Percentiles rank a stretch among this genome's conserved stretches.
Conservation (phyloP, 768 basidiomycete species). For the Tylopilus subfusipes region DNA sequence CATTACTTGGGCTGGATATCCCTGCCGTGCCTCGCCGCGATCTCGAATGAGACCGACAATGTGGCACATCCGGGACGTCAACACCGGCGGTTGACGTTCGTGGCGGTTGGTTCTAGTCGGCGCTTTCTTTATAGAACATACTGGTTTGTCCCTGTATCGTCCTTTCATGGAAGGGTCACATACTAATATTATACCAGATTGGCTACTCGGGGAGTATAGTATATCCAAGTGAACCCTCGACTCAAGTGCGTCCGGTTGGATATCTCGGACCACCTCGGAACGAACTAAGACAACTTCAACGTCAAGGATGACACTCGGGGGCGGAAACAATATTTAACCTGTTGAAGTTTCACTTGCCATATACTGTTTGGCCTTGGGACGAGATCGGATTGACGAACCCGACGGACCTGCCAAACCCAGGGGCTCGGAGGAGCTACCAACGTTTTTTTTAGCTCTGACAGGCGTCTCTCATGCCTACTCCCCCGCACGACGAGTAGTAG, state of each 20-base stretch:
- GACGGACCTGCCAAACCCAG: not conserved
- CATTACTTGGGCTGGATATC: not conserved
- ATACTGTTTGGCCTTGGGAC: not conserved
- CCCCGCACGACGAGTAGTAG: not conserved
- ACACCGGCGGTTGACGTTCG: not conserved
- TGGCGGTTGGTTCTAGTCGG: not conserved
- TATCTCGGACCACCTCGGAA: slow-evolving; percentile 1
- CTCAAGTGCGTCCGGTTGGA: slow-evolving; percentile 12
- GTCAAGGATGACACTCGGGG: not conserved
- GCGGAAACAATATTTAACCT: not conserved
- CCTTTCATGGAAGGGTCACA: not conserved
- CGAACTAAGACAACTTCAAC: not conserved
- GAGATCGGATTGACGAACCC: too few relatives aligned
- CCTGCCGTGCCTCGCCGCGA: not conserved
- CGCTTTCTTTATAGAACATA: not conserved
- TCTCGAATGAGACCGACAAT: not conserved
- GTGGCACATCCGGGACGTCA: not conserved
- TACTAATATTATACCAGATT: too few relatives aligned
- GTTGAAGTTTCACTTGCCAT: not conserved
- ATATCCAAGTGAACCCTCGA: not conserved
- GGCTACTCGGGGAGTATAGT: not conserved
- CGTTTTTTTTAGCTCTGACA: too few relatives aligned
- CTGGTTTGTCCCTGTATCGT: not conserved
- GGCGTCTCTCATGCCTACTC: not conserved
- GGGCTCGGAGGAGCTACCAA: not conserved